Percentiles rank a stretch among this genome's conserved stretches.
Evolutionary conservation across 306 rosid genomes (phyloP).

Genomic region (Cicer judaicum): DNA sequence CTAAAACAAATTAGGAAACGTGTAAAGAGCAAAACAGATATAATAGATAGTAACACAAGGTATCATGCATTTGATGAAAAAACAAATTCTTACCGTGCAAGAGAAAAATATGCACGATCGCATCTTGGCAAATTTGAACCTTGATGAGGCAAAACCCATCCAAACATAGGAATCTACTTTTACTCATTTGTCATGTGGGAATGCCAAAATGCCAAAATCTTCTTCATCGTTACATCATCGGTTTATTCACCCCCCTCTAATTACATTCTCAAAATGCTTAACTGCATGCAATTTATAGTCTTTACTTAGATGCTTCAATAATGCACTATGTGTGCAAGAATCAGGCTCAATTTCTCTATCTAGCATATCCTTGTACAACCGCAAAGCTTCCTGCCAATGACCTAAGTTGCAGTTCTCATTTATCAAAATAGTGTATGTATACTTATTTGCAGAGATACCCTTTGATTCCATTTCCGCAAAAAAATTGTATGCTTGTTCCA

Average conservation of each 20-base stretch:
- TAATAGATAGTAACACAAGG: conserved; percentile 7
- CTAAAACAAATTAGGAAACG: conserved; percentile 46
- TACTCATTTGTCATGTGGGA: conserved; percentile 41
- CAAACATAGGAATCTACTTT: conserved; percentile 21
- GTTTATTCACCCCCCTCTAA: conserved; percentile 49
- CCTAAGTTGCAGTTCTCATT: conserved; percentile 67
- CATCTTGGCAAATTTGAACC: conserved; percentile 12
- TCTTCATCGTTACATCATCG: conserved; percentile 47
- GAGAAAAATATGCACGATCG: conserved; percentile 33
- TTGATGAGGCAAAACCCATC: conserved; percentile 41
- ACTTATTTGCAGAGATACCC: conserved; percentile 76
- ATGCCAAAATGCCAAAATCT: conserved; percentile 40
- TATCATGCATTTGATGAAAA: conserved; percentile 17
- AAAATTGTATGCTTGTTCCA: conserved; percentile 61
- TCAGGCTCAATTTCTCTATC: conserved; percentile 77
- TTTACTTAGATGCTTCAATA: conserved; percentile 60
- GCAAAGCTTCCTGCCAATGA: conserved; percentile 74
- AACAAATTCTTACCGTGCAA: conserved; percentile 36
- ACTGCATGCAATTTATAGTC: conserved; percentile 59
- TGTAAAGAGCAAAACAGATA: conserved; percentile 40
- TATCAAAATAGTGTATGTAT: conserved; percentile 80
- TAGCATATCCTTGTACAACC: conserved; percentile 74
- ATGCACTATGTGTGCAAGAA: conserved; percentile 69
- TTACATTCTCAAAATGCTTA: conserved; percentile 55
- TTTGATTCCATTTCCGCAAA: conserved; percentile 68